Conservation (phyloP, 2,329 filamentous ascomycete genomes). For the Tolypocladium inflatum region DNA sequence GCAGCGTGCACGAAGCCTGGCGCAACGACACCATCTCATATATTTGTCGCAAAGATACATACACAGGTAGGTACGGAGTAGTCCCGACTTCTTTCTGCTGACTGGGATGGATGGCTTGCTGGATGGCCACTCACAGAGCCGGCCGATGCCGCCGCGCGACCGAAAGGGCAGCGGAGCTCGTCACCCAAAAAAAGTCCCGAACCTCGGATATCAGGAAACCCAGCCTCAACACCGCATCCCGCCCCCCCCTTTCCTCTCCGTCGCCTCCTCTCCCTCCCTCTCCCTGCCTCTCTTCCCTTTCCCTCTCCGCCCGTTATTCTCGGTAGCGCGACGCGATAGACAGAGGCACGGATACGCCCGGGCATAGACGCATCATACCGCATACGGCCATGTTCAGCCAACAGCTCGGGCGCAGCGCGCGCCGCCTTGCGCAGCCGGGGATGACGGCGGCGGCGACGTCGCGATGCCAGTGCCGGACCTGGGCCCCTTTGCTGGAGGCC, state of each 20-base stretch:
- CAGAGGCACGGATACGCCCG: background rate
- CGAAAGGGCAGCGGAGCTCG: background rate
- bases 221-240: background rate
- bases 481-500: background rate
- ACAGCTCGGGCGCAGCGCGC: conserved; percentile 13
- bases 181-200: background rate
- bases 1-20: background rate
- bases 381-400: conserved; percentile 10
- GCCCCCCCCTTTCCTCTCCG: background rate
- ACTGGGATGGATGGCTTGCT: background rate
- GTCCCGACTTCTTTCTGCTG: background rate
- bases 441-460: background rate
- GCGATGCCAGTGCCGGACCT: background rate
- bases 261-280: background rate
- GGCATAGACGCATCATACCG: background rate
- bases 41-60: background rate
- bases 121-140: background rate
- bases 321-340: background rate
- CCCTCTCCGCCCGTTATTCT: background rate
- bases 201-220: conserved; percentile 1
- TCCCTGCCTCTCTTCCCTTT: background rate
- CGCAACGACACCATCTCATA: background rate
- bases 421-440: conserved; percentile 12
- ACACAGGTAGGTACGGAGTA: too few species aligned
- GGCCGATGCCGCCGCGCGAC: background rate